Percentiles rank a stretch among this genome's conserved stretches.
phyloP scores from a whole-genome alignment of 108 stramenopile genomes.

The Nitzschia sp. region DNA sequence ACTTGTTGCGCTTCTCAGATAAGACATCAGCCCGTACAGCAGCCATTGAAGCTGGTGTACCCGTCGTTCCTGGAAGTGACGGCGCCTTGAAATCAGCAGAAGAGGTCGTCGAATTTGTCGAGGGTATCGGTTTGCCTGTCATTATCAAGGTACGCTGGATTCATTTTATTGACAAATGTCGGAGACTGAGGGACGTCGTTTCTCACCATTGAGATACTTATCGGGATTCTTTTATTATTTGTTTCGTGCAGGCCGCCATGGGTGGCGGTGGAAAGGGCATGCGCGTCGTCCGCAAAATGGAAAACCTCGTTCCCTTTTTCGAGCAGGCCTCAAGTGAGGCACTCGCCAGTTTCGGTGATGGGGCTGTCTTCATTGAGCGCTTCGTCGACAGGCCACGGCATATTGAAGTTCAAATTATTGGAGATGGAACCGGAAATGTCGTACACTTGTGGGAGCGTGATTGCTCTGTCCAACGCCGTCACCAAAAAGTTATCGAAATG shows the following conservation, averaged over 20 bases:
- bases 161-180: not conserved
- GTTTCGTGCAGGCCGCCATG: conserved; percentile 51
- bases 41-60: conserved; percentile 35
- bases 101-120: conserved; percentile 60
- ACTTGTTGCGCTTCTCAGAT: conserved; percentile 80
- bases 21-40: conserved; percentile 82
- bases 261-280: conserved; percentile 96
- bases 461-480: conserved; percentile 88
- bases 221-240: not conserved
- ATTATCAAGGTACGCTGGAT: conserved; percentile 82
- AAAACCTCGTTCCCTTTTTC: conserved; percentile 64
- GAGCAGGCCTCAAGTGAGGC: conserved; percentile 78
- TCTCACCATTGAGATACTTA: not conserved
- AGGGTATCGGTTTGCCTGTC: conserved; percentile 79
- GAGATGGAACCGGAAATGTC: conserved; percentile 90
- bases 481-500: conserved; percentile 98
- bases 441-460: conserved; percentile 95
- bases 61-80: conserved; percentile 50
- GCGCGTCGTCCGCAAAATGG: conserved; percentile 71
- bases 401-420: conserved; percentile 95
- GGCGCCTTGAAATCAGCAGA: conserved; percentile 42
- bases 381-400: conserved; percentile 89
- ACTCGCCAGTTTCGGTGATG: conserved; percentile 81
- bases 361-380: conserved; percentile 79
- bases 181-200: no score